These are phyloP conservation scores for Cyberlindnera maclurae DNA, from an alignment of 805 yeast genomes.

Conservation along the genomic window DNA sequence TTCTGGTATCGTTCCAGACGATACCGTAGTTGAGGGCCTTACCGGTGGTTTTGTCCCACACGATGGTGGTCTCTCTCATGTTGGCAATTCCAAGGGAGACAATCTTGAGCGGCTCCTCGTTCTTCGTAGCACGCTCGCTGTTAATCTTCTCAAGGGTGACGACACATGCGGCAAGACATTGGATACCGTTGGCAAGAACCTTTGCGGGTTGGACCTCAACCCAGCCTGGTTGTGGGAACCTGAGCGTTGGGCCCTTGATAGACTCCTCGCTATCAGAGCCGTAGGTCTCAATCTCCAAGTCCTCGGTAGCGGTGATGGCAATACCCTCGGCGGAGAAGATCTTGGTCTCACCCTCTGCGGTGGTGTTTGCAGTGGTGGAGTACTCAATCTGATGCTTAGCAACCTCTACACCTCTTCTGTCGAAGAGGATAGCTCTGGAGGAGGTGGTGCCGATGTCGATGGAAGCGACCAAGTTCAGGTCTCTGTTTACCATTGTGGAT, in stretches of 20 bases:
- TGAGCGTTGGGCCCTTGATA: conserved; percentile 57
- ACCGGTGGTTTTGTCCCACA: conserved; percentile 84
- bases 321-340: conserved; percentile 72
- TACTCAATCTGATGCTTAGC: conserved; percentile 90
- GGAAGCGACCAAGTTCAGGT: conserved; percentile 43
- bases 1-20: conserved; percentile 95
- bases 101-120: conserved; percentile 51
- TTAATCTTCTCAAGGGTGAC: conserved; percentile 50
- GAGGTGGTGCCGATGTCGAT: conserved; percentile 92
- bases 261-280: conserved; percentile 26
- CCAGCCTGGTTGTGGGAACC: conserved; percentile 85
- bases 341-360: conserved; percentile 42
- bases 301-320: conserved; percentile 48
- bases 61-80: conserved; percentile 90
- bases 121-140: conserved; percentile 35
- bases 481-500: conserved; percentile 22
- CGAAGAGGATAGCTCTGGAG: conserved; percentile 79
- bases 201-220: conserved; percentile 88
- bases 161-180: conserved; percentile 67
- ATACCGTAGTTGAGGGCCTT: conserved; percentile 79
- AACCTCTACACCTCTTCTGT: conserved; percentile 64
- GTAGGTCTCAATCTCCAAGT: conserved; percentile 55
- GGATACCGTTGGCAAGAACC: conserved; percentile 70
- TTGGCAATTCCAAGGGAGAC: conserved; percentile 83
- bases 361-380: conserved; percentile 55